phyloP scores from a whole-genome alignment of 2,329 filamentous ascomycete genomes.

The Chaetomium strumarium region DNA sequence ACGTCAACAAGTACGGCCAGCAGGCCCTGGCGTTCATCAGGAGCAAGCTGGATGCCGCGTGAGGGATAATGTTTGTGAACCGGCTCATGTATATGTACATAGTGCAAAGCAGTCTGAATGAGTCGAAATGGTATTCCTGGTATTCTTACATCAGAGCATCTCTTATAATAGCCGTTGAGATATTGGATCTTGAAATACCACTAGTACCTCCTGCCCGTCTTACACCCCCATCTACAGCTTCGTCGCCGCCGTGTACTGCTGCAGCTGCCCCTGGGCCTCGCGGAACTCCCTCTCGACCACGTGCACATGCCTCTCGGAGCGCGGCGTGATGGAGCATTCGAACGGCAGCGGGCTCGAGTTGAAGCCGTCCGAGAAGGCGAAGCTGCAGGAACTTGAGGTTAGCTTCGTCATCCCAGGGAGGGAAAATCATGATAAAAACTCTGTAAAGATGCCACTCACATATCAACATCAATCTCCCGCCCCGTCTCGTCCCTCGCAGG shows the following conservation, averaged over 20 bases:
- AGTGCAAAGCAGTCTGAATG: background rate
- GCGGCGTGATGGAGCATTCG: slow-evolving; percentile 33
- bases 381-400: slow-evolving; percentile 25
- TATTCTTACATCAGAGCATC: background rate
- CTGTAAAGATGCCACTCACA: slow-evolving; percentile 27
- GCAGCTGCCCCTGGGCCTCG: slow-evolving; percentile 25
- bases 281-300: slow-evolving; percentile 31
- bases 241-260: slow-evolving; percentile 1
- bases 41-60: slow-evolving; percentile 24
- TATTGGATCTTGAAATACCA: no score
- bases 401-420: background rate
- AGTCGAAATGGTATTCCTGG: background rate
- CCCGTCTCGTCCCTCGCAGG: slow-evolving; percentile 29
- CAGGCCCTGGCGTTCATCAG: slow-evolving; percentile 56
- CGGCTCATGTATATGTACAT: no score
- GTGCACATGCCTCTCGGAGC: slow-evolving; percentile 29
- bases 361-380: slow-evolving; percentile 38
- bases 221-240: background rate
- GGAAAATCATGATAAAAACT: no score
- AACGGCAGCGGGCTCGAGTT: slow-evolving; percentile 39
- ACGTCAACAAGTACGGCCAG: slow-evolving; percentile 56
- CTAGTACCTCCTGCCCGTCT: no score
- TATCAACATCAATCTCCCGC: slow-evolving; percentile 33
- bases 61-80: background rate
- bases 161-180: no score